Evolutionary conservation across 768 basidiomycete species (phyloP).

Genomic region (Scleroderma citrinum): DNA sequence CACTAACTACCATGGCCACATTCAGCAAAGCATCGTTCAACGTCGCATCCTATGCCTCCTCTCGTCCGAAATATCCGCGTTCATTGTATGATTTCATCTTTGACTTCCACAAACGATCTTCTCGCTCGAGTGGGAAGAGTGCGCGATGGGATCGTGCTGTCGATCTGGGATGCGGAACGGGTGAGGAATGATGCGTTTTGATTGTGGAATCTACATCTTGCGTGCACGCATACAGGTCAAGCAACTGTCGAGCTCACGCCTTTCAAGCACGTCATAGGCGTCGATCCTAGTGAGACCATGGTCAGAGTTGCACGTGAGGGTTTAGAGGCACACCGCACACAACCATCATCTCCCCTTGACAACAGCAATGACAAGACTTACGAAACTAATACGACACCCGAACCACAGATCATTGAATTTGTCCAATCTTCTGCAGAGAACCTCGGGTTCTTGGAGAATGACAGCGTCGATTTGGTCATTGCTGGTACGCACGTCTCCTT

Average conservation of each 20-base stretch:
- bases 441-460: slow-evolving; percentile 41
- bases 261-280: slow-evolving; percentile 58
- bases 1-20: slow-evolving; percentile 56
- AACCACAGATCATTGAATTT: slow-evolving; percentile 23
- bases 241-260: slow-evolving; percentile 52
- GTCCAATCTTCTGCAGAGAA: slow-evolving; percentile 47
- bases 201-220: not conserved
- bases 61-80: slow-evolving; percentile 68
- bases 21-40: slow-evolving; percentile 71
- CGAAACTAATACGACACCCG: slow-evolving; percentile 5
- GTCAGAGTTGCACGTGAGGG: slow-evolving; percentile 43
- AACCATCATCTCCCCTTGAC: not conserved
- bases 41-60: slow-evolving; percentile 57
- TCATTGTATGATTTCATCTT: slow-evolving; percentile 60
- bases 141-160: slow-evolving; percentile 51
- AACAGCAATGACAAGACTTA: not conserved
- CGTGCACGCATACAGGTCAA: slow-evolving; percentile 46
- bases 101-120: slow-evolving; percentile 41
- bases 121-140: not conserved
- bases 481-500: slow-evolving; percentile 41
- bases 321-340: slow-evolving; percentile 7
- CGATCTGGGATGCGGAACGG: slow-evolving; percentile 80
- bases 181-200: slow-evolving; percentile 28
- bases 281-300: slow-evolving; percentile 78
- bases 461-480: slow-evolving; percentile 59